Conservation (phyloP, 2,329 filamentous ascomycete species). For the Cladosporium oxysporum region DNA sequence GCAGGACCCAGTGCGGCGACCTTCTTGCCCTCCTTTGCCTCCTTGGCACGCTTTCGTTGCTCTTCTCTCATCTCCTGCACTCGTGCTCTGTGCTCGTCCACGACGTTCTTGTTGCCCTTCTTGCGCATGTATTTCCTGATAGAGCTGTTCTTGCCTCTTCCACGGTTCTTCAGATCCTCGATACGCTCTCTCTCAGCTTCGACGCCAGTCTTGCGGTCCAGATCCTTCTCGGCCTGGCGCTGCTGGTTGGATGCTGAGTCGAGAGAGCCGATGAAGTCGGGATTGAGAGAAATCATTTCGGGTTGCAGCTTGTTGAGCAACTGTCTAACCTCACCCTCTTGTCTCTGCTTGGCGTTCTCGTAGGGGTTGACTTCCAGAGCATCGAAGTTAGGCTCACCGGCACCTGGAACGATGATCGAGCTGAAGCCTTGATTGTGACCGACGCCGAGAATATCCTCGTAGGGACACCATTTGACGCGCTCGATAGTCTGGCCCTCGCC, state of each 20-base stretch:
- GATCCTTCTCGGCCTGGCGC: constrained; percentile 72
- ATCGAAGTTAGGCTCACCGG: constrained; percentile 97
- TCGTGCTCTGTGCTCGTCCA: constrained; percentile 89
- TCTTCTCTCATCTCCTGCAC: constrained; percentile 78
- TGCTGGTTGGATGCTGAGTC: constrained; percentile 80
- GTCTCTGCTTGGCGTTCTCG: constrained; percentile 88
- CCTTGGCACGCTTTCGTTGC: constrained; percentile 67
- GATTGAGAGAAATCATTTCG: constrained; percentile 95
- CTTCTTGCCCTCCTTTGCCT: constrained; percentile 67
- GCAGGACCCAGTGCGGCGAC: constrained; percentile 80
- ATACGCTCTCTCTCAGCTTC: constrained; percentile 56
- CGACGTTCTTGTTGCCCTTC: constrained; percentile 88
- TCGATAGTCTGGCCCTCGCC: constrained; percentile 81
- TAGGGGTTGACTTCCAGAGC: constrained; percentile 92
- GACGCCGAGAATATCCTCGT: constrained; percentile 87
- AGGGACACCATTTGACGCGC: constrained; percentile 87
- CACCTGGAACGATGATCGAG: constrained; percentile 85
- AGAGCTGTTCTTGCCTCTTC: constrained; percentile 85
- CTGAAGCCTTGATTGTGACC: constrained; percentile 84
- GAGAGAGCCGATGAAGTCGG: constrained; percentile 85
- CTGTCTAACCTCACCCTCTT: constrained; percentile 85
- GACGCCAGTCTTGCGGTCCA: constrained; percentile 63
- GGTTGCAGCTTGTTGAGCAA: constrained; percentile 93
- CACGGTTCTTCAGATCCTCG: constrained; percentile 69
- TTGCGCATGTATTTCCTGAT: constrained; percentile 87